A percentile compares a stretch with the other conserved stretches of the same genome.
These are phyloP conservation scores for Cinchona pubescens DNA, from an alignment of 257 asterid genomes.

Conservation along the genomic window DNA sequence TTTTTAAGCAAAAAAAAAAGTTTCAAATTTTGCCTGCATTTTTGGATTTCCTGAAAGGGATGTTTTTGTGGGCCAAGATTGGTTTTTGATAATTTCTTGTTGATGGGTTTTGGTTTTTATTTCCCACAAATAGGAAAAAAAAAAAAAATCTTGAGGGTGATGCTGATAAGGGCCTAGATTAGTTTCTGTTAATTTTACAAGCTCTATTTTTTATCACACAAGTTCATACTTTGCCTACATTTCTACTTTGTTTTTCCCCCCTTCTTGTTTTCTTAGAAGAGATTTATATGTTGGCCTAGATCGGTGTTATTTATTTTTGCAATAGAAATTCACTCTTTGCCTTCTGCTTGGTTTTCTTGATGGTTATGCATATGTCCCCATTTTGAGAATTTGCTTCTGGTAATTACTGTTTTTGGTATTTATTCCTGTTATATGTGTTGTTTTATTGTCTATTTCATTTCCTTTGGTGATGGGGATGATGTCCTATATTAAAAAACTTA, in stretches of 20 bases:
- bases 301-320: neutral
- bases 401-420: neutral
- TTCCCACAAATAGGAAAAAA: neutral
- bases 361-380: neutral
- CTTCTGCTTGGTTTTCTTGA: neutral
- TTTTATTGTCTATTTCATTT: neutral
- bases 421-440: neutral
- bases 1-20: neutral
- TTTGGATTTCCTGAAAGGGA: neutral
- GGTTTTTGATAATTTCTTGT: neutral
- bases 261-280: slow-evolving; percentile 1
- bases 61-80: slow-evolving; percentile 11
- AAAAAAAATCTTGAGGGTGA: slow-evolving; percentile 1
- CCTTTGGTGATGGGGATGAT: neutral
- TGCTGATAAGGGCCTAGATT: neutral
- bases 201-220: neutral
- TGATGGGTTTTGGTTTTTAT: neutral
- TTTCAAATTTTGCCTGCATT: neutral
- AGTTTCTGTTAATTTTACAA: neutral
- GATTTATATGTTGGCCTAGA: slow-evolving; percentile 5
- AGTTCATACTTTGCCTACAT: neutral
- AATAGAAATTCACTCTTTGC: neutral
- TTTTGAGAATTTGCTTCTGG: neutral
- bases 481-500: neutral
- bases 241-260: neutral